phyloP scores from a whole-genome alignment of 352 stramenopile genomes.

The Pythium scleroteichum region DNA sequence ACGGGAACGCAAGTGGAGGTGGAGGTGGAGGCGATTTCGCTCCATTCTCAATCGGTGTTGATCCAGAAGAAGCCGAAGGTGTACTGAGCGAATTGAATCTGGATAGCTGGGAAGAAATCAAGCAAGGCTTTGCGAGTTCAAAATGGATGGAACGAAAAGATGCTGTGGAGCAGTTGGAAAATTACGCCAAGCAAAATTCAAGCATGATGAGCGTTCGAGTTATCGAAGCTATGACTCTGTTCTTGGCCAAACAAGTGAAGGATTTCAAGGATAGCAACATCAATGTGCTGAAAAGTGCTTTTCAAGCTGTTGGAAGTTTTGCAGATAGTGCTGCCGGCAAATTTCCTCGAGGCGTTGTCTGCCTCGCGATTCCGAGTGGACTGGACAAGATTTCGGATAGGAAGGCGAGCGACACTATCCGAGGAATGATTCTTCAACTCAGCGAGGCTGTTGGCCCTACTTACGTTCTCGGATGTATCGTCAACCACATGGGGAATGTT shows the following conservation, averaged over 20 bases:
- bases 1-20: constrained; percentile 2
- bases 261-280: constrained; percentile 90
- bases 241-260: constrained; percentile 75
- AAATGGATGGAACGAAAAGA: constrained; percentile 87
- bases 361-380: constrained; percentile 58
- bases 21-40: constrained; percentile 53
- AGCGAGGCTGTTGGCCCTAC: constrained; percentile 73
- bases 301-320: constrained; percentile 78
- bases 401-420: constrained; percentile 72
- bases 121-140: constrained; percentile 60
- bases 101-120: constrained; percentile 53
- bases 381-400: constrained; percentile 84
- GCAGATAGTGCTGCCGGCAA: constrained; percentile 56
- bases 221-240: constrained; percentile 78
- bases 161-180: constrained; percentile 71
- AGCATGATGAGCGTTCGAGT: constrained; percentile 54
- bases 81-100: constrained; percentile 61
- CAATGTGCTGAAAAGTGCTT: constrained; percentile 85
- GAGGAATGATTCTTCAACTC: constrained; percentile 72
- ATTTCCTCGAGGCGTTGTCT: constrained; percentile 77
- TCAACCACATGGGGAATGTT: constrained; percentile 77
- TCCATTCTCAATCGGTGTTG: constrained; percentile 60
- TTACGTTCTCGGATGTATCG: constrained; percentile 77
- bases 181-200: constrained; percentile 51
- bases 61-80: constrained; percentile 65